A percentile compares a stretch with the other conserved stretches of the same genome.
These are phyloP conservation scores for Pseudopediastrum boryanum DNA, from an alignment of 139 green algal species.

Conservation along the genomic window DNA sequence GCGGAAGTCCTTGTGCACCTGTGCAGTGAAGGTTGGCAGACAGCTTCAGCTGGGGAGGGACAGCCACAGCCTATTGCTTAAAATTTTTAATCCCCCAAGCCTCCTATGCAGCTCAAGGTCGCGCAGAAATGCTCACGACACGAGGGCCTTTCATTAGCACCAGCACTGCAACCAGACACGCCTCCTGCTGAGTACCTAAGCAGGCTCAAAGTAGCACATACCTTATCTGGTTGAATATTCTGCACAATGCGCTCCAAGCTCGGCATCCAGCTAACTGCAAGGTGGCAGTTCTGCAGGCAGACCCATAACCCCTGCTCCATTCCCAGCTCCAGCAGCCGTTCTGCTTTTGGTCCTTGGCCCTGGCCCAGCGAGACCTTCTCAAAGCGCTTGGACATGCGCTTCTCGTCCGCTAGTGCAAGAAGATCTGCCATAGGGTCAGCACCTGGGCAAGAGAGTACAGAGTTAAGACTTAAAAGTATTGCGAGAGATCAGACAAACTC, in stretches of 20 bases:
- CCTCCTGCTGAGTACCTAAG: too few species aligned
- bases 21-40: neutral
- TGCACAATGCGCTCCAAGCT: conserved; percentile 81
- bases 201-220: too few species aligned
- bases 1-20: conserved; percentile 78
- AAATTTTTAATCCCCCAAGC: too few species aligned
- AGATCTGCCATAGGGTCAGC: conserved; percentile 87
- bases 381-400: conserved; percentile 81
- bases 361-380: conserved; percentile 86
- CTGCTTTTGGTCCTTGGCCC: conserved; percentile 84
- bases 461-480: too few species aligned
- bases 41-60: neutral
- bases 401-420: conserved; percentile 85
- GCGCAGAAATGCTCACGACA: too few species aligned
- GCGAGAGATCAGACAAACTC: too few species aligned
- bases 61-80: too few species aligned
- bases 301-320: conserved; percentile 77
- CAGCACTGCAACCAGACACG: too few species aligned
- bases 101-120: too few species aligned
- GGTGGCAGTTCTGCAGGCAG: conserved; percentile 78
- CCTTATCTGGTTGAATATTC: conserved; percentile 60
- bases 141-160: neutral
- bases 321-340: conserved; percentile 69
- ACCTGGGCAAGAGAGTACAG: conserved; percentile 45
- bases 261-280: conserved; percentile 80